Base-by-base conservation (phyloP, 1,139 yeast species). In the Wickerhamomyces sp. region DNA sequence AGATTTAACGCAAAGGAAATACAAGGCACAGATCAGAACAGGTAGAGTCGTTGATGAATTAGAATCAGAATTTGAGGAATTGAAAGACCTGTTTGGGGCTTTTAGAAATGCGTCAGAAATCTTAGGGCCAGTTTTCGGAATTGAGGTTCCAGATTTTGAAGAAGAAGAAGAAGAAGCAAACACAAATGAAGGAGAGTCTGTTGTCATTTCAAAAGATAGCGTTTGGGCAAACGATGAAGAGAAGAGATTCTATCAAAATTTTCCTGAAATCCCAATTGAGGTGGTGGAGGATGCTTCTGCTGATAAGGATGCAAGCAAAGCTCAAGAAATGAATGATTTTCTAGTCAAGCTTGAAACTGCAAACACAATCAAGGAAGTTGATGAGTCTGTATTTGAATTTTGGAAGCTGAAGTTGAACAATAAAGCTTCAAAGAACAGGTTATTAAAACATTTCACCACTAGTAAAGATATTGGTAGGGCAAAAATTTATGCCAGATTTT, bases 151-250 rank as follows among this genome's bases (percentile, higher is more conserved):
- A 6, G 48, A 46, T 1, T 50, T 65, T 3, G 61, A 56, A 9
- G 59, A 53, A 1, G 51, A 51, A 1, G 56, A 48, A 10, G 63
- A 62, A 18, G 48, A 50, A 1, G 62, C 50, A 11, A 36, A 32
- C 13, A 38, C 45, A 1, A 38, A 27, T 9, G 49, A 41, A 9
- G 37, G 34, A 3, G 50, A 42, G 15, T 45, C 52, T 27, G 42
- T 40, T 53, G 59, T 45, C 57, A 26, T 48, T 44, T 27, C 63
- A 54, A 75, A 70, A 36, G 69, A 69, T 35, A 60, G 67, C 10
- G 63, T 83, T 15, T 89, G 95, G 95, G 85, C 78, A 40, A 82
- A 76, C 49, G 76, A 78, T 13, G 85, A 81, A 39, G 81, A 77
- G 36, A 73, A 76, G 50, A 71, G 68, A 47, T 88, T 88, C 60